Conservation (phyloP, 495 filamentous ascomycete genomes). For the Penicillium soppii region DNA sequence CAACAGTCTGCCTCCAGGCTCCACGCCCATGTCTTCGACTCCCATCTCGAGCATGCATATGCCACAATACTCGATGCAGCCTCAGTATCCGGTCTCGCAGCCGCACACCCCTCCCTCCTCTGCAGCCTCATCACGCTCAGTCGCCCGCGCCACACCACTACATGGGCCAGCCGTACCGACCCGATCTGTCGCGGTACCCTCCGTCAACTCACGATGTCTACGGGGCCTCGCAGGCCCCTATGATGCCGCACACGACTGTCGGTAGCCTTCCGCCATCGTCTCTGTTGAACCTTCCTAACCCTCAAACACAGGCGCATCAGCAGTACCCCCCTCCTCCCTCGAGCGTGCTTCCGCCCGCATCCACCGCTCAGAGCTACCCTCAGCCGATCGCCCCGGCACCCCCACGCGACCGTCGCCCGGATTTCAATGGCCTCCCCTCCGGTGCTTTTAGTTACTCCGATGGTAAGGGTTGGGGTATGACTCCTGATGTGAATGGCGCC, state of each 20-base stretch:
- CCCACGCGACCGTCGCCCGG: conserved; percentile 54
- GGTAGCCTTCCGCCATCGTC: conserved; percentile 55
- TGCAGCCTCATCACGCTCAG: conserved; percentile 60
- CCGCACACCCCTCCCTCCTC: conserved; percentile 69
- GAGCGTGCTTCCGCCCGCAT: conserved; percentile 63
- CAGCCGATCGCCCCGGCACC: conserved; percentile 72
- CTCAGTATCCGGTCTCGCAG: conserved; percentile 57
- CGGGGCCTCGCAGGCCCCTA: conserved; percentile 46
- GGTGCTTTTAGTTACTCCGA: conserved; percentile 55
- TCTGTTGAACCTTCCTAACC: conserved; percentile 50
- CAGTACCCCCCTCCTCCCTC: conserved; percentile 62
- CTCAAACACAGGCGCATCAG: conserved; percentile 52
- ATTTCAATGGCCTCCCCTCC: conserved; percentile 59
- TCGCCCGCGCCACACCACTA: conserved; percentile 51
- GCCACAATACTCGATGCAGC: conserved; percentile 54
- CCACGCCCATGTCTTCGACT: conserved; percentile 43
- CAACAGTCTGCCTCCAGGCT: conserved; percentile 51
- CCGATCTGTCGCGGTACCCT: conserved; percentile 62
- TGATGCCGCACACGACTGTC: conserved; percentile 55
- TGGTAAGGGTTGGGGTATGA: conserved; percentile 44
- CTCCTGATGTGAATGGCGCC: conserved; percentile 37
- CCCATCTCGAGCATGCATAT: conserved; percentile 50
- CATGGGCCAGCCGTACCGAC: conserved; percentile 60
- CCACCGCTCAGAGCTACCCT: conserved; percentile 64
- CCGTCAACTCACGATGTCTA: conserved; percentile 62